Conservation (phyloP, 352 stramenopile species). For the Lagenidium sp. region DNA sequence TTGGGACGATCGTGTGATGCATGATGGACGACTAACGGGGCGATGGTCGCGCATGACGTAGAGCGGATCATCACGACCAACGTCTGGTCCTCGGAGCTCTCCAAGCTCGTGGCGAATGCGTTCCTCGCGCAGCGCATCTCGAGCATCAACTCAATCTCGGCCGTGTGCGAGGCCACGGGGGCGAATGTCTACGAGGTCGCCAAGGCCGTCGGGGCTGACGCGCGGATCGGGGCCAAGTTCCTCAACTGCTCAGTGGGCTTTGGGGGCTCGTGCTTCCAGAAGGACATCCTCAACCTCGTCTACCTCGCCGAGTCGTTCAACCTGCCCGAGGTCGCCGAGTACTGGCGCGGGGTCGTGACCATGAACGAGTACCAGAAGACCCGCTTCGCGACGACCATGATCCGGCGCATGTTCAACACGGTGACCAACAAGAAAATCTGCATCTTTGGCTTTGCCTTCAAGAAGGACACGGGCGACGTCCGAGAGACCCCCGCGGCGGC, state of each 20-base stretch:
- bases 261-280: conserved; percentile 99
- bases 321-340: conserved; percentile 96
- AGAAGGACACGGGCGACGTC: conserved; percentile 99
- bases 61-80: conserved; percentile 97
- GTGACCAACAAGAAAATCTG: conserved; percentile 99
- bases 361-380: conserved; percentile 99
- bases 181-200: conserved; percentile 98
- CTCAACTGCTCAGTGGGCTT: conserved; percentile 98
- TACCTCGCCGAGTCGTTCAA: conserved; percentile 98
- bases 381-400: conserved; percentile 98
- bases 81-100: conserved; percentile 99
- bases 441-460: conserved; percentile 99
- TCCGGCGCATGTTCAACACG: conserved; percentile 99
- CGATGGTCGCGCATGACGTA: too few relatives aligned
- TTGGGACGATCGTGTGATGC: too few relatives aligned
- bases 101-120: conserved; percentile 99
- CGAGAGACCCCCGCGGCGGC: conserved; percentile 97
- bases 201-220: conserved; percentile 95
- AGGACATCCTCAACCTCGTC: conserved; percentile 99
- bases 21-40: too few relatives aligned
- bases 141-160: conserved; percentile 99
- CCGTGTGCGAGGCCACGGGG: conserved; percentile 97
- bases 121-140: conserved; percentile 99
- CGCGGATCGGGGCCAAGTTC: conserved; percentile 97
- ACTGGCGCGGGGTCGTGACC: conserved; percentile 98